Conservation (phyloP, 352 stramenopile genomes). For the Phytophthora tentaculata region DNA sequence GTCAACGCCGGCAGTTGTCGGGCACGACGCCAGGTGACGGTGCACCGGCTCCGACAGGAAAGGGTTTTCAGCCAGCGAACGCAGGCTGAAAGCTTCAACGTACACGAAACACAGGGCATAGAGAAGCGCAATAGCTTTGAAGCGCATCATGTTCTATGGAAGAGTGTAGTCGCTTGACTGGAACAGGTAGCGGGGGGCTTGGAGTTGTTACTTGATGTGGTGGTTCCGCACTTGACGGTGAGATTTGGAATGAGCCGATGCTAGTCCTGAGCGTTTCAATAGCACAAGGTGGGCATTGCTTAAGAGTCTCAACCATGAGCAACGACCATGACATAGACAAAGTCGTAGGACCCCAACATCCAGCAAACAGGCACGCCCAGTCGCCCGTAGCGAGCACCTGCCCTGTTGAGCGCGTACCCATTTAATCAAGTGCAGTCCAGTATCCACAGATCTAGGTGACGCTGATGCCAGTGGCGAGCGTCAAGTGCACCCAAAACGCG, state of each 20-base stretch:
- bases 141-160: constrained; percentile 14
- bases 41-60: constrained; percentile 18
- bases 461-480: neutral
- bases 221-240: constrained; percentile 32
- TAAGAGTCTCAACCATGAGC: neutral
- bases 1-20: constrained; percentile 43
- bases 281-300: no score
- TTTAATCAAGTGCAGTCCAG: neutral
- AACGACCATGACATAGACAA: neutral
- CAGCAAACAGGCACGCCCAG: neutral
- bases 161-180: constrained; percentile 27
- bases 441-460: neutral
- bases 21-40: constrained; percentile 28
- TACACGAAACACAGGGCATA: constrained; percentile 24
- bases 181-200: constrained; percentile 24
- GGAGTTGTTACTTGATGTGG: constrained; percentile 23
- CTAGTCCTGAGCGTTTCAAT: neutral
- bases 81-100: constrained; percentile 20
- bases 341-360: neutral
- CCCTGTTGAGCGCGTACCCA: neutral
- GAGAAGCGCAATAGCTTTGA: constrained; percentile 19
- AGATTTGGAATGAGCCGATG: constrained; percentile 25
- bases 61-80: constrained; percentile 26
- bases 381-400: constrained; percentile 1
- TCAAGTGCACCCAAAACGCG: constrained; percentile 1